These are phyloP conservation scores for Phytophthora ramorum DNA, from an alignment of 352 stramenopile species.

Conservation along the genomic window DNA sequence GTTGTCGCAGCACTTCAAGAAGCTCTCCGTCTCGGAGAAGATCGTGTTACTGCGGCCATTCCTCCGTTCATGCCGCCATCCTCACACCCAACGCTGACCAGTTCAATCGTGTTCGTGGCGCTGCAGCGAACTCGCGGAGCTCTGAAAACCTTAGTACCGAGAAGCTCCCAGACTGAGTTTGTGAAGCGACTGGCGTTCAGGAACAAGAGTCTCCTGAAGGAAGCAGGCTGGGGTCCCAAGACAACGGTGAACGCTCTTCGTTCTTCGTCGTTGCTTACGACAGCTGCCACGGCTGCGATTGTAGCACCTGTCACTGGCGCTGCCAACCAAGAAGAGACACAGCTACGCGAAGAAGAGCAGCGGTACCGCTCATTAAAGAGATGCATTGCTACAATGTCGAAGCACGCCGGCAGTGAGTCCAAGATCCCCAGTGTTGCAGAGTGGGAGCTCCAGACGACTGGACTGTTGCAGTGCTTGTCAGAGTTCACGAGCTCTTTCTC, in stretches of 20 bases:
- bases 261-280: neutral
- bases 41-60: conserved; percentile 40
- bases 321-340: conserved; percentile 2
- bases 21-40: conserved; percentile 39
- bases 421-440: conserved; percentile 10
- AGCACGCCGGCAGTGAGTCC: neutral
- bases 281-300: neutral
- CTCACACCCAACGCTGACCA: conserved; percentile 44
- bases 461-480: conserved; percentile 14
- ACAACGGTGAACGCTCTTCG: neutral
- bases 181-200: conserved; percentile 48
- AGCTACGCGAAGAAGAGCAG: neutral
- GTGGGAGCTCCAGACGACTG: conserved; percentile 22
- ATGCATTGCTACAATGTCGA: conserved; percentile 23
- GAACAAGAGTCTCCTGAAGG: conserved; percentile 56
- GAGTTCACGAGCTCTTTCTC: conserved; percentile 20
- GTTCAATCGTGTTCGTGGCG: conserved; percentile 42
- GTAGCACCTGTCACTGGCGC: neutral
- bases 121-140: conserved; percentile 38
- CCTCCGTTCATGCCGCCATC: conserved; percentile 47
- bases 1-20: conserved; percentile 35
- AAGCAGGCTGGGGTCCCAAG: conserved; percentile 20
- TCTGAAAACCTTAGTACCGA: conserved; percentile 45
- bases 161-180: conserved; percentile 58
- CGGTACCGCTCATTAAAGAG: conserved; percentile 27